Evolutionary conservation across 495 filamentous ascomycete genomes (phyloP).

Genomic region (Penicillium verhagenii): DNA sequence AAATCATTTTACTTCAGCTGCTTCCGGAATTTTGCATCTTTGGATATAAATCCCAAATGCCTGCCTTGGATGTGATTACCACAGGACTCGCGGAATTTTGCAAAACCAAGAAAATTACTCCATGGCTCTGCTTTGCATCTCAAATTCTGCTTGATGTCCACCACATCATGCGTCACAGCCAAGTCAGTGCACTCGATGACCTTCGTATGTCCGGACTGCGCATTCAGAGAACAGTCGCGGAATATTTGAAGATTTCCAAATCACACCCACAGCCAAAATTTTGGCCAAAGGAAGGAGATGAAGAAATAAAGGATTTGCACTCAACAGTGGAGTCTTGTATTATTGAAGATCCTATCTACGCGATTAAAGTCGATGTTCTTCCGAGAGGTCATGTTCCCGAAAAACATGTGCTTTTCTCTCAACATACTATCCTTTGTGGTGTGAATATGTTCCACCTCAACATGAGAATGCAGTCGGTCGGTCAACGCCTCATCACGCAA

Average conservation of each 20-base stretch:
- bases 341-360: conserved; percentile 22
- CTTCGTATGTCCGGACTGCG: conserved; percentile 30
- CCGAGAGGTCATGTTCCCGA: conserved; percentile 12
- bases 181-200: conserved; percentile 26
- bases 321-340: conserved; percentile 24
- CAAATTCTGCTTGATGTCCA: conserved; percentile 36
- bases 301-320: conserved; percentile 19
- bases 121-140: conserved; percentile 32
- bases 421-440: conserved; percentile 30
- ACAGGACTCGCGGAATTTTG: conserved; percentile 26
- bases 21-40: conserved; percentile 23
- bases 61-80: conserved; percentile 28
- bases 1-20: conserved; percentile 27
- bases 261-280: conserved; percentile 20
- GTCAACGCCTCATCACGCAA: conserved; percentile 27
- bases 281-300: conserved; percentile 30
- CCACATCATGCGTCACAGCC: conserved; percentile 29
- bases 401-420: conserved; percentile 29
- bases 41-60: conserved; percentile 23
- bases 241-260: conserved; percentile 23
- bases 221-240: conserved; percentile 28
- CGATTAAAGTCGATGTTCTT: neutral
- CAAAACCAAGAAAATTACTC: conserved; percentile 24
- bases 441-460: conserved; percentile 28
- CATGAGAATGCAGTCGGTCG: conserved; percentile 22